Evolutionary conservation across 371 early-diverging fungal genomes (phyloP).

Genomic region (Apophysomyces sp.): DNA sequence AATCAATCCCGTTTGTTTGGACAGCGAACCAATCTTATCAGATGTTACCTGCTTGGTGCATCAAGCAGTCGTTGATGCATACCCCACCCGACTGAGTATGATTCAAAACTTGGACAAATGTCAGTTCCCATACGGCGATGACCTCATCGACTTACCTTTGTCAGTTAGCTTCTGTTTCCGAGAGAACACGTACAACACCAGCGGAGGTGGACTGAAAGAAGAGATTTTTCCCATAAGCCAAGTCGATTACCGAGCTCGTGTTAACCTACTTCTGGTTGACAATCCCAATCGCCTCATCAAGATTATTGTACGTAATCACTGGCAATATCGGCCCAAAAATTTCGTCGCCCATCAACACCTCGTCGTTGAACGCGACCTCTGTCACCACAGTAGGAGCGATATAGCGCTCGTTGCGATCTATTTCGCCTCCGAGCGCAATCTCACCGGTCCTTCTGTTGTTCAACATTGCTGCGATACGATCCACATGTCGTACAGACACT

Average conservation of each 20-base stretch:
- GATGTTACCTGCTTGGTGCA: slow-evolving; percentile 51
- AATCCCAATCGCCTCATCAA: slow-evolving; percentile 28
- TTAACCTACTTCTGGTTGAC: slow-evolving; percentile 26
- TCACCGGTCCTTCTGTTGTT: slow-evolving; percentile 45
- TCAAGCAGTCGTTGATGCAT: slow-evolving; percentile 74
- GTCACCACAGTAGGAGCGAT: slow-evolving; percentile 17
- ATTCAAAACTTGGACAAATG: slow-evolving; percentile 35
- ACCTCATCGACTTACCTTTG: slow-evolving; percentile 16
- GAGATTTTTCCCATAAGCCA: background rate
- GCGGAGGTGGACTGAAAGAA: slow-evolving; percentile 18
- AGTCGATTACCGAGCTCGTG: background rate
- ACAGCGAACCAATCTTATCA: slow-evolving; percentile 3
- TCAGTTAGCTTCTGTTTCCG: slow-evolving; percentile 20
- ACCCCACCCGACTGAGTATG: slow-evolving; percentile 73
- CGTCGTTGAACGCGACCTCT: slow-evolving; percentile 19
- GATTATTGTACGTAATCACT: slow-evolving; percentile 17
- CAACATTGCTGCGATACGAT: slow-evolving; percentile 63
- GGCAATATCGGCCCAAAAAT: slow-evolving; percentile 88
- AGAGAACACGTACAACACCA: slow-evolving; percentile 29
- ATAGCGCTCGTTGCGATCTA: slow-evolving; percentile 15
- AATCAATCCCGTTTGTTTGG: background rate
- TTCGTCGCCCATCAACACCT: slow-evolving; percentile 41
- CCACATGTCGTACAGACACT: slow-evolving; percentile 68
- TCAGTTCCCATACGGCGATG: background rate
- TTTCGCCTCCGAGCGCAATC: slow-evolving; percentile 41